Evolutionary conservation across 2,329 filamentous ascomycete species (phyloP).

Genomic region (Mariannaea sp.): DNA sequence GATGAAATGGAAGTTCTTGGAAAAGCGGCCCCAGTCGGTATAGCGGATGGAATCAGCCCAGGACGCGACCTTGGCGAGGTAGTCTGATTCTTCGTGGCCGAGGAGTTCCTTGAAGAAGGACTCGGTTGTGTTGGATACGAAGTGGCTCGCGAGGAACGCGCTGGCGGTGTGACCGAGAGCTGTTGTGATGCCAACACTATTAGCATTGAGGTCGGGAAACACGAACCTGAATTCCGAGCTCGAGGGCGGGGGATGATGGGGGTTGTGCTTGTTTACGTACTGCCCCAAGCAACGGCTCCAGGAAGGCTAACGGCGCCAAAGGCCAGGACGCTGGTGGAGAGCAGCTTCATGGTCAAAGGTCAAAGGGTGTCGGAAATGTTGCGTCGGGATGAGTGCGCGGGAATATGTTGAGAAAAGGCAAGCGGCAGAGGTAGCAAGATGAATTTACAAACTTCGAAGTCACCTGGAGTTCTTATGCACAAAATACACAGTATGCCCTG

Average conservation of each 20-base stretch:
- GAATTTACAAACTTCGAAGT: slow-evolving; percentile 4
- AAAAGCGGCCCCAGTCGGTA: slow-evolving; percentile 65
- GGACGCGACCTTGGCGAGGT: slow-evolving; percentile 66
- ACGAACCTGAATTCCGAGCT: background rate
- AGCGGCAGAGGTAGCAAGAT: background rate
- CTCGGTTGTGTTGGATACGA: slow-evolving; percentile 61
- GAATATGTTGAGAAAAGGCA: slow-evolving; percentile 2
- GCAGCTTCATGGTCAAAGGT: slow-evolving; percentile 46
- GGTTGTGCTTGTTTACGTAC: slow-evolving; percentile 38
- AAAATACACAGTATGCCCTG: too few relatives aligned
- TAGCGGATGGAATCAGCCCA: slow-evolving; percentile 72
- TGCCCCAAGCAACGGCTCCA: slow-evolving; percentile 48
- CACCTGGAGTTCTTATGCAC: slow-evolving; percentile 9
- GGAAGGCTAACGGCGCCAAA: slow-evolving; percentile 43
- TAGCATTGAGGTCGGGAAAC: slow-evolving; percentile 17
- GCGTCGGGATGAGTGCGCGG: background rate
- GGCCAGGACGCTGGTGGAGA: slow-evolving; percentile 36
- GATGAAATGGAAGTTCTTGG: slow-evolving; percentile 69
- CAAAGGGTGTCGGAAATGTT: too few relatives aligned
- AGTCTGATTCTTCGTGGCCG: slow-evolving; percentile 57
- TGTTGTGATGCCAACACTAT: slow-evolving; percentile 32
- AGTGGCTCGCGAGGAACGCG: slow-evolving; percentile 65
- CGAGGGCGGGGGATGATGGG: too few relatives aligned
- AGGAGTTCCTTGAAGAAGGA: slow-evolving; percentile 63
- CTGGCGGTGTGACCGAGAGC: slow-evolving; percentile 69